Conservation (phyloP, 129 eudicot genomes). For the Flaveria robusta region DNA sequence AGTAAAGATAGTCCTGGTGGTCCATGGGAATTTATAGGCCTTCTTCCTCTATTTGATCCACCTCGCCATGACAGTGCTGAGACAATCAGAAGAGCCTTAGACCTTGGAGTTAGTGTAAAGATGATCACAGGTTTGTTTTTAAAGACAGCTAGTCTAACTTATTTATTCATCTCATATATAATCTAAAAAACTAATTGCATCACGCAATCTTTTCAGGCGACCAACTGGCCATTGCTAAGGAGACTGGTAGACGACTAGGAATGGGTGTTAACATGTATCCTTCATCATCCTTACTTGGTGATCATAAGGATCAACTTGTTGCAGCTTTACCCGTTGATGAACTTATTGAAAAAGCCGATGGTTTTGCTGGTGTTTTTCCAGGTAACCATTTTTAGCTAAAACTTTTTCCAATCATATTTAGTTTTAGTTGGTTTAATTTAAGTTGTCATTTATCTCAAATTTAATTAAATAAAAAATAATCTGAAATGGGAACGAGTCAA, state of each 20-base stretch:
- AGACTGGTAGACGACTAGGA: constrained; percentile 56
- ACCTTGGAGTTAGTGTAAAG: constrained; percentile 59
- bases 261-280: constrained; percentile 60
- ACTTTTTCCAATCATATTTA: not conserved
- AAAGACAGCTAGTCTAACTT: not conserved
- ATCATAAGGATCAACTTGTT: constrained; percentile 39
- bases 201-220: constrained; percentile 32
- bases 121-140: constrained; percentile 46
- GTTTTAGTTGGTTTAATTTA: not conserved
- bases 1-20: constrained; percentile 58
- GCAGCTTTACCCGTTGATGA: constrained; percentile 48
- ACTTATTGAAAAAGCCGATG: constrained; percentile 51
- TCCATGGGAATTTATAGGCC: constrained; percentile 55
- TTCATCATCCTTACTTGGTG: constrained; percentile 48
- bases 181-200: not conserved
- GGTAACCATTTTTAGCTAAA: constrained; percentile 27
- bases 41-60: constrained; percentile 61
- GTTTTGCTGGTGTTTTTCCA: constrained; percentile 56
- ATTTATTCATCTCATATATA: not conserved
- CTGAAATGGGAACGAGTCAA: not conserved
- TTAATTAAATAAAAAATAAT: not conserved
- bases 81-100: constrained; percentile 52
- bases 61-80: constrained; percentile 64
- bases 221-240: constrained; percentile 59
- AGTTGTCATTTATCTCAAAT: not conserved